Evolutionary conservation across 2,329 filamentous ascomycete genomes (phyloP).

Genomic region (Epichloe hybrida): DNA sequence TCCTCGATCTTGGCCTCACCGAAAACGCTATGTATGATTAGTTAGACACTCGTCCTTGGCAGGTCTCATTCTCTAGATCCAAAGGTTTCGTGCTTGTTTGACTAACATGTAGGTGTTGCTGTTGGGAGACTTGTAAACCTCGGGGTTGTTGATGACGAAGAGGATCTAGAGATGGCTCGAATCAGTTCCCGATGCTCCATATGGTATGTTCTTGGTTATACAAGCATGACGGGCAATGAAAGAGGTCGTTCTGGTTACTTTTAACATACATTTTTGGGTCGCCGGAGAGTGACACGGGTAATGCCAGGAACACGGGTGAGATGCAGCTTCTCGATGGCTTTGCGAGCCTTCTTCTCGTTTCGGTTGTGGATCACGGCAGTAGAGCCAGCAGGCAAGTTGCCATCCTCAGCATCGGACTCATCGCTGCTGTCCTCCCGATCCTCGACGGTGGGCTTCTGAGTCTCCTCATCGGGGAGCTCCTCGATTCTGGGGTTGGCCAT

Average conservation of each 20-base stretch:
- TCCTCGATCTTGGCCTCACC: conserved; percentile 99
- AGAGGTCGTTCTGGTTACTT: not conserved
- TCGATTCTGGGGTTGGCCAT: conserved; percentile 98
- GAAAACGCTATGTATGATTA: conserved; percentile 58
- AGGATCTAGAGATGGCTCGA: conserved; percentile 54
- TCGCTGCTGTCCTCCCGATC: conserved; percentile 61
- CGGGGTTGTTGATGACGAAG: conserved; percentile 98
- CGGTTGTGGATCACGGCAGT: conserved; percentile 89
- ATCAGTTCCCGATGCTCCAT: conserved; percentile 11
- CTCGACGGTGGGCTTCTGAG: conserved; percentile 66
- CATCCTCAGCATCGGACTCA: conserved; percentile 70
- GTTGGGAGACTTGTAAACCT: conserved; percentile 98
- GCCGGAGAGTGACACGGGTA: conserved; percentile 91
- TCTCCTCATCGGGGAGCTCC: conserved; percentile 87
- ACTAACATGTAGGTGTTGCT: conserved; percentile 99
- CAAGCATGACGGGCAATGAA: not conserved
- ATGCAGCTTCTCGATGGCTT: conserved; percentile 97
- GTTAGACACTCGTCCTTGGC: not conserved
- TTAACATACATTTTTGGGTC: conserved; percentile 91
- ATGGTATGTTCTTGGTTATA: not conserved
- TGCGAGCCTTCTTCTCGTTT: conserved; percentile 99
- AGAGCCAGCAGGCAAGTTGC: conserved; percentile 66
- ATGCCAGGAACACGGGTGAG: conserved; percentile 94
- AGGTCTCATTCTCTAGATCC: not conserved
- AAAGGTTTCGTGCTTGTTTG: not conserved